A percentile compares a stretch with the other conserved stretches of the same genome.
Evolutionary conservation across 1,139 yeast genomes (phyloP).

Genomic region (Keqinozyma sinolaborantium): DNA sequence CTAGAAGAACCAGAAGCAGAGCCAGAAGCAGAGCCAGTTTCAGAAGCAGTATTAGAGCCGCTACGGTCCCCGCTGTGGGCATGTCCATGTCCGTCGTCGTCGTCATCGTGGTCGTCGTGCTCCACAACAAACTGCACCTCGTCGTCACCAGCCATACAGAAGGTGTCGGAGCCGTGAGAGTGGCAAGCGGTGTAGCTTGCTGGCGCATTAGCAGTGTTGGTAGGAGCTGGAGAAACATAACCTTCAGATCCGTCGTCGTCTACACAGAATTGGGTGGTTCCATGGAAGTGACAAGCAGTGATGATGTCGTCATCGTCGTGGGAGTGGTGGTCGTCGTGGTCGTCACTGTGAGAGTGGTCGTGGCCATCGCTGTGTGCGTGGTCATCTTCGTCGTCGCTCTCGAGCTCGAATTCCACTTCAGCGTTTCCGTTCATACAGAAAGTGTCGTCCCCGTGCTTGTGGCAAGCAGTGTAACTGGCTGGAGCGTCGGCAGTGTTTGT

Average conservation of each 20-base stretch:
- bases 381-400: too few species aligned
- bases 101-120: too few species aligned
- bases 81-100: too few species aligned
- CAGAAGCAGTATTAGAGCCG: too few species aligned
- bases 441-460: slow-evolving; percentile 20
- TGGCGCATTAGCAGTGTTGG: slow-evolving; percentile 17
- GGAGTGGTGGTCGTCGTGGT: too few species aligned
- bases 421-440: slow-evolving; percentile 18
- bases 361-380: too few species aligned
- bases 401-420: slow-evolving; percentile 21
- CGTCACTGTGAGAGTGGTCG: too few species aligned
- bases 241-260: slow-evolving; percentile 28
- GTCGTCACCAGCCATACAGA: slow-evolving; percentile 16
- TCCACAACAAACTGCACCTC: slow-evolving; percentile 22
- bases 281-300: slow-evolving; percentile 28
- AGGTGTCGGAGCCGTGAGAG: slow-evolving; percentile 20
- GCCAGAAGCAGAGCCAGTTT: too few species aligned
- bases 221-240: slow-evolving; percentile 24
- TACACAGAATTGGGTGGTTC: slow-evolving; percentile 18
- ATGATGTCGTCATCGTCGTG: too few species aligned
- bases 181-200: slow-evolving; percentile 26
- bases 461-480: slow-evolving; percentile 24
- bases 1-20: too few species aligned
- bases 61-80: too few species aligned
- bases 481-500: slow-evolving; percentile 16